Percentiles rank a stretch among this genome's conserved stretches.
phyloP scores from a whole-genome alignment of 306 rosid genomes.

The Prunus campanulata region DNA sequence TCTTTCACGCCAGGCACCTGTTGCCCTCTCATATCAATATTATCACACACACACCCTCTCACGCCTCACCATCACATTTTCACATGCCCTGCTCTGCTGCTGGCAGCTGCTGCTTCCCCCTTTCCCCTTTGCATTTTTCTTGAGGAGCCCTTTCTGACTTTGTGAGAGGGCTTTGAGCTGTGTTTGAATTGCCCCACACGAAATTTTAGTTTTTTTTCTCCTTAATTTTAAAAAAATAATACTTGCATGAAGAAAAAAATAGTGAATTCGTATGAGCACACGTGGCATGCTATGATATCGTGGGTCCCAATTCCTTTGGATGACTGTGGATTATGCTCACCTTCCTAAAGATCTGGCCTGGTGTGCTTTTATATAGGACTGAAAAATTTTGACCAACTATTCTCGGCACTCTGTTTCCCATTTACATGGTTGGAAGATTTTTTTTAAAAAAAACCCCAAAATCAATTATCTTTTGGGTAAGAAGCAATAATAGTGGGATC shows the following conservation, averaged over 20 bases:
- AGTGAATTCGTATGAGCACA: slow-evolving; percentile 20
- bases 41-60: not conserved
- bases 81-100: slow-evolving; percentile 32
- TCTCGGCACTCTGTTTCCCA: slow-evolving; percentile 23
- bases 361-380: slow-evolving; percentile 9
- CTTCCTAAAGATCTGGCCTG: slow-evolving; percentile 39
- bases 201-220: not conserved
- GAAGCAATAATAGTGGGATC: slow-evolving; percentile 1
- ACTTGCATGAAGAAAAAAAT: not conserved
- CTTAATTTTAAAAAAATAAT: not conserved
- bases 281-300: slow-evolving; percentile 31
- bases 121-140: not conserved
- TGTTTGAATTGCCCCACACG: slow-evolving; percentile 17
- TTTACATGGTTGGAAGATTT: slow-evolving; percentile 17
- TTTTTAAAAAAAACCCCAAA: slow-evolving; percentile 4
- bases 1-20: slow-evolving; percentile 67
- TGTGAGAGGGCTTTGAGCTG: slow-evolving; percentile 16
- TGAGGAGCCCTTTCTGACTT: slow-evolving; percentile 25
- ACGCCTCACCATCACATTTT: slow-evolving; percentile 6
- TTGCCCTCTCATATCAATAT: not conserved
- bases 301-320: slow-evolving; percentile 30
- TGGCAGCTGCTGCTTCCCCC: not conserved
- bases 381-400: slow-evolving; percentile 44
- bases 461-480: not conserved
- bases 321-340: slow-evolving; percentile 24